Evolutionary conservation across 192 early-diverging fungal genomes (phyloP).

Genomic region (Entomortierella chlamydospora): DNA sequence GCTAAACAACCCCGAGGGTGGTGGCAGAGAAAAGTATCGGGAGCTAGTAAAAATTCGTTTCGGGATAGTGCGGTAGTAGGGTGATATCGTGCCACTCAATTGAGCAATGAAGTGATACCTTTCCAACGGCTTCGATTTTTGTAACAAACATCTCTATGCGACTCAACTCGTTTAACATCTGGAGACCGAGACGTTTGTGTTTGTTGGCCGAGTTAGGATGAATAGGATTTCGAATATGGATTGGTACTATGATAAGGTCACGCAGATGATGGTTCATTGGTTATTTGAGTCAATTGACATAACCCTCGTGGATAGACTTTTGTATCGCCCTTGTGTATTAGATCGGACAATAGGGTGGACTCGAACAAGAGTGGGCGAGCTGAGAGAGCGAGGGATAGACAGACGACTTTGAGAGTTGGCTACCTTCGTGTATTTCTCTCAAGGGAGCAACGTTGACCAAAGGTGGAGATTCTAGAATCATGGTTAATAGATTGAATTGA

Average conservation of each 20-base stretch:
- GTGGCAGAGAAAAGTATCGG: neutral
- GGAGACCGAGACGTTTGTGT: constrained; percentile 57
- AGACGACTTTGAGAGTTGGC: neutral
- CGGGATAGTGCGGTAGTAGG: no score
- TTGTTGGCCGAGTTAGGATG: constrained; percentile 51
- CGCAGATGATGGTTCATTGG: neutral
- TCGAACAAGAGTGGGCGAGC: neutral
- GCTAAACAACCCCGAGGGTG: neutral
- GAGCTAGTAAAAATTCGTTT: neutral
- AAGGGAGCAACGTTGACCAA: constrained; percentile 49
- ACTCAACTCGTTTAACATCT: constrained; percentile 54
- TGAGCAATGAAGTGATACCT: constrained; percentile 8
- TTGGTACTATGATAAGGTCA: constrained; percentile 57
- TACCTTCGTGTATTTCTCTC: constrained; percentile 55
- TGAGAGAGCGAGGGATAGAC: neutral
- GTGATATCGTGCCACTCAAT: neutral
- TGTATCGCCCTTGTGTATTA: neutral
- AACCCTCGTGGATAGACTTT: no score
- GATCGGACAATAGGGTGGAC: neutral
- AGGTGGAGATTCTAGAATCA: constrained; percentile 54
- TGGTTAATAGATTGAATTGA: constrained; percentile 1
- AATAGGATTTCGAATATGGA: constrained; percentile 57
- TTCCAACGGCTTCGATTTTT: constrained; percentile 53
- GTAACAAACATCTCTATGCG: constrained; percentile 57
- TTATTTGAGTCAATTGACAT: neutral